These are phyloP conservation scores for Pyricularia grisea DNA, from an alignment of 2,329 filamentous ascomycete species.

Conservation along the genomic window DNA sequence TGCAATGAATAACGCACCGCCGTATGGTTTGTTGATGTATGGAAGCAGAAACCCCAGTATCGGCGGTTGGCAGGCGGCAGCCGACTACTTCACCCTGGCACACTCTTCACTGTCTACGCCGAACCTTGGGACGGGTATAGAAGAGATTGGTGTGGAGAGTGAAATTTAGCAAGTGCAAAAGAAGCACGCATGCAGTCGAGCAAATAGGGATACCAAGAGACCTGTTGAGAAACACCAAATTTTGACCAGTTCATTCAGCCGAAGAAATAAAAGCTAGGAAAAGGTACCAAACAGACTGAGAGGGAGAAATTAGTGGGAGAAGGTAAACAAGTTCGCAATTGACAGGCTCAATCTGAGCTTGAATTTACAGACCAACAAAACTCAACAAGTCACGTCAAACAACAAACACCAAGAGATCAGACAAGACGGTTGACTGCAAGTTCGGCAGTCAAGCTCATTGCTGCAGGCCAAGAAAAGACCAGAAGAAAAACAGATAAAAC, in stretches of 20 bases:
- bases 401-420: background rate
- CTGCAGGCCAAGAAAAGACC: background rate
- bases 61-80: conserved; percentile 1
- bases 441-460: background rate
- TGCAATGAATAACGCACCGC: background rate
- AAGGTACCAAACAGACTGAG: background rate
- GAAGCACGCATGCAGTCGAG: background rate
- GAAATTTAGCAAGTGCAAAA: background rate
- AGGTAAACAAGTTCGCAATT: background rate
- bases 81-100: background rate
- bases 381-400: background rate
- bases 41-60: background rate
- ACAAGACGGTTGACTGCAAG: background rate
- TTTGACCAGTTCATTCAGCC: background rate
- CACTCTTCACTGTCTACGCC: background rate
- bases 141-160: background rate
- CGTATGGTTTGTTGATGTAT: background rate
- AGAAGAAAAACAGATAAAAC: background rate
- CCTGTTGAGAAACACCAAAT: too few species aligned
- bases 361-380: background rate
- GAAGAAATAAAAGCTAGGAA: background rate
- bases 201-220: background rate
- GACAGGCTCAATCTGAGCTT: background rate
- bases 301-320: background rate
- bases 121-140: background rate